Percentiles rank a stretch among this genome's conserved stretches.
phyloP scores from a whole-genome alignment of 2,329 filamentous ascomycete species.

The Xylariaceae sp. region DNA sequence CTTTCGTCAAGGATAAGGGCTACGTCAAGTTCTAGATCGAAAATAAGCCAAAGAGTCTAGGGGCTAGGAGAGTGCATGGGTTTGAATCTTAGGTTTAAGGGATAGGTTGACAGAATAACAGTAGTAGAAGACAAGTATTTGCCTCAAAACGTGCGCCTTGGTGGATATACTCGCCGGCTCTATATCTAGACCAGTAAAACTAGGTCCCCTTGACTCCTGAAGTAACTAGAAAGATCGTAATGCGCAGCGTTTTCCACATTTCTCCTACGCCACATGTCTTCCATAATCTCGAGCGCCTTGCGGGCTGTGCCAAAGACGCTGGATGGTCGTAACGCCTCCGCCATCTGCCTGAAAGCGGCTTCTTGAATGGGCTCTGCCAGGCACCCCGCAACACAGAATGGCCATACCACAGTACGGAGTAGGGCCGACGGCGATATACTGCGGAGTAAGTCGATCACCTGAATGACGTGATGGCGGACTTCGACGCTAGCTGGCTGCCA shows the following conservation, averaged over 20 bases:
- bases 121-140: background rate
- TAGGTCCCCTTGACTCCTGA: slow-evolving; percentile 27
- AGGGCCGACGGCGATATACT: slow-evolving; percentile 29
- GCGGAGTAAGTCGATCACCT: slow-evolving; percentile 31
- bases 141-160: background rate
- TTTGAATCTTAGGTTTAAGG: too few species aligned
- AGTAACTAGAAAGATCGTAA: slow-evolving; percentile 28
- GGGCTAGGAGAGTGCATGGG: too few species aligned
- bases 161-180: background rate
- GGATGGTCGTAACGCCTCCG: slow-evolving; percentile 37
- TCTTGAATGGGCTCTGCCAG: slow-evolving; percentile 38
- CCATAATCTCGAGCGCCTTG: slow-evolving; percentile 35
- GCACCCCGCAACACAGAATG: slow-evolving; percentile 35
- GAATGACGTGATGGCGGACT: slow-evolving; percentile 32
- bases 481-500: slow-evolving; percentile 47
- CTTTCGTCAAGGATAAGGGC: slow-evolving; percentile 34
- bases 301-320: slow-evolving; percentile 41
- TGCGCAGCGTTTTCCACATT: slow-evolving; percentile 12
- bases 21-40: slow-evolving; percentile 24
- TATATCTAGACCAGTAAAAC: slow-evolving; percentile 26
- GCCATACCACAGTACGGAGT: slow-evolving; percentile 34
- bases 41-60: background rate
- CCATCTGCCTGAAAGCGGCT: slow-evolving; percentile 39
- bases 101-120: background rate
- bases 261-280: slow-evolving; percentile 29